Base-by-base conservation (phyloP, 345 rosid species). In the Acer negundo region DNA sequence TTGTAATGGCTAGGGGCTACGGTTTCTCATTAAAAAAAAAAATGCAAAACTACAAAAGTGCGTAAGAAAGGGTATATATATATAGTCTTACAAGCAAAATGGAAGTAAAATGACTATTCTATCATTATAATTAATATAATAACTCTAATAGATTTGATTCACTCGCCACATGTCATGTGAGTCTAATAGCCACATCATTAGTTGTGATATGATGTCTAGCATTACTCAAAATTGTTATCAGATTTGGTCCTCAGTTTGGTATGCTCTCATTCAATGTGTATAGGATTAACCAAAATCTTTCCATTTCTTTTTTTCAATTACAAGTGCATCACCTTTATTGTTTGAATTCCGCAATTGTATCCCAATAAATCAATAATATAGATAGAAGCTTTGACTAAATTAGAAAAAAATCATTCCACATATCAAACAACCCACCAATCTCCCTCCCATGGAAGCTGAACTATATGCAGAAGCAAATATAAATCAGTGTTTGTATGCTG, bases 401-500 rank as follows among this genome's bases (percentile, higher is more conserved):
- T 9, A 11, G 31, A 9, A 11, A 78, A 51, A 44, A 42, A 22
- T 64, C 49, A 46, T 46, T 42, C 64, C 72, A 56, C 17, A 6
- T 31, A 64, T 62, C 22, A 67, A 40, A 65, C 67, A 58, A 24
- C 67, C 47, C 42, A 68, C 67, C 22, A 61, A 62, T 70, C 26
- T 47, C 15, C 13, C 26, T 22, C 16, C n/a, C 23, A 23, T 17
- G 59, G 19, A 42, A 23, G 55, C 31, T 62, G 55, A 63, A 71
- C 71, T 28, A n/a, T 35, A 49, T 46, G 69, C 38, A 49, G n/a
- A 15, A 8, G 55, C 23, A 62, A 35, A 26, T 9, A 47, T 49
- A 6, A 42, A 31, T 23, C 2, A 20, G 12, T 74, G 7, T 61
- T 62, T 44, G 20, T 62, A 23, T 62, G 22, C 38, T 68, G 58